phyloP scores from a whole-genome alignment of 306 rosid species.

The Quercus parvula region DNA sequence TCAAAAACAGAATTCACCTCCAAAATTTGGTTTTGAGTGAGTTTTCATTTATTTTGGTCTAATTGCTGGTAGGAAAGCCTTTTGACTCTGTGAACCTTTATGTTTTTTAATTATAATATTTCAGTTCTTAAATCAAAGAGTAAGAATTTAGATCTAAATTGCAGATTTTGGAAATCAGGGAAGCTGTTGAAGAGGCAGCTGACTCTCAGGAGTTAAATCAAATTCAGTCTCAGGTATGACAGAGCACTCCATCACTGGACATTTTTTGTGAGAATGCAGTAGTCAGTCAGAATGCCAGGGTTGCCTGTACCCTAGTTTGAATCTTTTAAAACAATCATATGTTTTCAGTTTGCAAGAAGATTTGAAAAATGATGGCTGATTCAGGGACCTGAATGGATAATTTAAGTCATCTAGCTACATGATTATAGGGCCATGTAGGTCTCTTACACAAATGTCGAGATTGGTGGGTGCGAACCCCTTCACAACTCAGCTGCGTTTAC shows the following conservation, averaged over 20 bases:
- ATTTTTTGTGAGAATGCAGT: background rate
- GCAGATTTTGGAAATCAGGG: conserved; percentile 95
- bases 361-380: background rate
- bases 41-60: background rate
- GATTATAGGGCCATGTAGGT: background rate
- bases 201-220: conserved; percentile 53
- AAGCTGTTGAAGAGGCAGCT: conserved; percentile 84
- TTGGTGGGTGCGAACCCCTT: background rate
- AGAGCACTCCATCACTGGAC: background rate
- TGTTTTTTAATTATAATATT: background rate
- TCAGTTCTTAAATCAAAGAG: background rate
- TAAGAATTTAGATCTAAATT: conserved; percentile 3
- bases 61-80: background rate
- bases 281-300: background rate
- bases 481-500: background rate
- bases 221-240: conserved; percentile 64
- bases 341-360: background rate
- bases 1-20: background rate
- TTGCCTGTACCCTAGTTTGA: background rate
- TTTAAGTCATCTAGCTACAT: background rate
- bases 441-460: background rate
- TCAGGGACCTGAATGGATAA: background rate
- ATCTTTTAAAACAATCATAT: background rate
- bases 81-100: background rate
- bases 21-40: background rate